Conservation (phyloP, 2,329 filamentous ascomycete genomes). For the Penicillium decumbens region DNA sequence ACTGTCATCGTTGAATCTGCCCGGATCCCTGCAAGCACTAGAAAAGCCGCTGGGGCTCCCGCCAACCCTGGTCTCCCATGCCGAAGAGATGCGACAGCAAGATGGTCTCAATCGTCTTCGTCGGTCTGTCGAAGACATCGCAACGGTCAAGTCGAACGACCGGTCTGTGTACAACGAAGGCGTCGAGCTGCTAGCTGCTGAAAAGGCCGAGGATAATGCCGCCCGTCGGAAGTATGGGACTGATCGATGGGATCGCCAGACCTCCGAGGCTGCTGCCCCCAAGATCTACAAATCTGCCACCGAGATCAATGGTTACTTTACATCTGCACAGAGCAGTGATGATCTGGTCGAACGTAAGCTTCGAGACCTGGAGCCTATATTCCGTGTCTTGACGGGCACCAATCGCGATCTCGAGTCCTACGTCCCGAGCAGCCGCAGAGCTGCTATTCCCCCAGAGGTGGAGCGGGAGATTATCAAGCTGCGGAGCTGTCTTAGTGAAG, state of each 20-base stretch:
- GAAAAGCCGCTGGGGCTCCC: conserved; percentile 92
- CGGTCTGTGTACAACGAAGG: conserved; percentile 77
- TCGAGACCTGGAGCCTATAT: conserved; percentile 65
- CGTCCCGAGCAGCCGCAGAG: conserved; percentile 77
- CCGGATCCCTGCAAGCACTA: conserved; percentile 85
- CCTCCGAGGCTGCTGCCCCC: conserved; percentile 63
- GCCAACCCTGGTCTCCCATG: conserved; percentile 77
- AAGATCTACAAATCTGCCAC: conserved; percentile 70
- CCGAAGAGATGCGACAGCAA: conserved; percentile 87
- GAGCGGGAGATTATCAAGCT: conserved; percentile 74
- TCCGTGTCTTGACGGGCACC: conserved; percentile 71
- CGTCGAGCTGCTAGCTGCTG: conserved; percentile 67
- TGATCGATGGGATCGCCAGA: conserved; percentile 70
- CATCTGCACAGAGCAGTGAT: conserved; percentile 63
- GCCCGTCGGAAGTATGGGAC: conserved; percentile 77
- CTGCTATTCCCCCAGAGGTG: conserved; percentile 72
- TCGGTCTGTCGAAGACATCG: conserved; percentile 78
- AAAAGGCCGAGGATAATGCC: conserved; percentile 76
- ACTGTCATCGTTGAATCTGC: conserved; percentile 76
- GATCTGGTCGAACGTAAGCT: conserved; percentile 73
- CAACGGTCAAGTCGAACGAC: conserved; percentile 80
- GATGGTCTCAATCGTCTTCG: conserved; percentile 75
- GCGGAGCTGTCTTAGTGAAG: conserved; percentile 76
- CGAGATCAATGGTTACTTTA: conserved; percentile 85
- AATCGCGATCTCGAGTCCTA: conserved; percentile 80